phyloP scores from a whole-genome alignment of 2,329 filamentous ascomycete species.

The Exophiala viscosa region DNA sequence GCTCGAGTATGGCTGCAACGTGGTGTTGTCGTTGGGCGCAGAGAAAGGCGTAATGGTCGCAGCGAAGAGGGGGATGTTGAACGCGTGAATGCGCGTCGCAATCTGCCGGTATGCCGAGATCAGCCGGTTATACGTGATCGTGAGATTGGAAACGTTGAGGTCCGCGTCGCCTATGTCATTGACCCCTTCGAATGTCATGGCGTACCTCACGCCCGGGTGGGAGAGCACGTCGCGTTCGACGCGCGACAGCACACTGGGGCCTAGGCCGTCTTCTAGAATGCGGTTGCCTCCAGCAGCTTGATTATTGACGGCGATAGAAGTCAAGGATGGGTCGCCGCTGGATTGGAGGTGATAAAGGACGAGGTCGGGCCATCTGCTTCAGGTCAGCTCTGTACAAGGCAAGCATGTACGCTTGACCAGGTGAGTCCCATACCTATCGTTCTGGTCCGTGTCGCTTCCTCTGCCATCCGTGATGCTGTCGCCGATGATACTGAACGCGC shows the following conservation, averaged over 20 bases:
- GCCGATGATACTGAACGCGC: constrained; percentile 55
- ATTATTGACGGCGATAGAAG: constrained; percentile 58
- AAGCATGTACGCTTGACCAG: neutral
- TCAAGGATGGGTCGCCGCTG: constrained; percentile 32
- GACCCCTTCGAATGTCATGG: constrained; percentile 65
- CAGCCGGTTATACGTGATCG: constrained; percentile 48
- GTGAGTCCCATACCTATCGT: constrained; percentile 47
- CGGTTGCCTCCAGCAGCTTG: constrained; percentile 68
- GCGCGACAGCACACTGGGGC: constrained; percentile 58
- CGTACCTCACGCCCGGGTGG: constrained; percentile 56
- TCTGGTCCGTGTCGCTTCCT: constrained; percentile 56
- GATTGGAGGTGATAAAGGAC: constrained; percentile 52
- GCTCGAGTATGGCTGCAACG: constrained; percentile 52
- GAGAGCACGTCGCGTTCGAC: constrained; percentile 63
- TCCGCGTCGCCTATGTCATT: constrained; percentile 62
- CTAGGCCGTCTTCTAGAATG: constrained; percentile 59
- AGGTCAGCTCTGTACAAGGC: neutral
- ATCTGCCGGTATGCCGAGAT: constrained; percentile 60
- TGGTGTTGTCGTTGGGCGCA: constrained; percentile 34
- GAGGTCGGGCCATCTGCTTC: constrained; percentile 54
- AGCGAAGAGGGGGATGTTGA: constrained; percentile 56
- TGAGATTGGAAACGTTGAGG: constrained; percentile 44
- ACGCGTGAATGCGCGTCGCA: constrained; percentile 50
- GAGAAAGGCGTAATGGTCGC: constrained; percentile 65
- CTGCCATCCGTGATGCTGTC: constrained; percentile 65